Percentiles rank a stretch among this genome's conserved stretches.
These are phyloP conservation scores for Scheffersomyces stambukii DNA, from an alignment of 1,139 yeast species.

Conservation along the genomic window DNA sequence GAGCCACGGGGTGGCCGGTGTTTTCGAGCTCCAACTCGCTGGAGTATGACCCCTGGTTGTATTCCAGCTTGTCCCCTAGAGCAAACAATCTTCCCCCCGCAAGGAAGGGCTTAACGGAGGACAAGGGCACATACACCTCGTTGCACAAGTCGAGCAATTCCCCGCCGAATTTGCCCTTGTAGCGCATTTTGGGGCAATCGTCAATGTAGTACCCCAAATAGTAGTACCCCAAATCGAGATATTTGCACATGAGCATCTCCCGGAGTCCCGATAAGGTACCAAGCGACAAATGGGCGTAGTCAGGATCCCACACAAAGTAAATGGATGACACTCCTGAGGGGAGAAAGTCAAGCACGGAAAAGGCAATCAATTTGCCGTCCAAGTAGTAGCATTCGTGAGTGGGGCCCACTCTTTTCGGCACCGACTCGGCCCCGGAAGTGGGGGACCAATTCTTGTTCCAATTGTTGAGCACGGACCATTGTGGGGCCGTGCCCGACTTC, in stretches of 20 bases:
- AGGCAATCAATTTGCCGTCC: constrained; percentile 61
- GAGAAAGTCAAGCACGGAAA: constrained; percentile 73
- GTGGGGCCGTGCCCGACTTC: constrained; percentile 18
- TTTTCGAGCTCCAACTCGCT: constrained; percentile 16
- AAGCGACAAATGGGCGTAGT: constrained; percentile 60
- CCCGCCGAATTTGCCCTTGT: constrained; percentile 77
- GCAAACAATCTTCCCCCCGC: constrained; percentile 42
- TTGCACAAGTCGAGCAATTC: constrained; percentile 56
- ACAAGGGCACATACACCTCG: constrained; percentile 42
- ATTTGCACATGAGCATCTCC: constrained; percentile 55
- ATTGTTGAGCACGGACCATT: constrained; percentile 25
- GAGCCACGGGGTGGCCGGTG: constrained; percentile 15
- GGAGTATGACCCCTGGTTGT: constrained; percentile 6
- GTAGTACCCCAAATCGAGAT: constrained; percentile 45
- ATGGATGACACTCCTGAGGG: constrained; percentile 81
- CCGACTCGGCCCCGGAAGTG: neutral
- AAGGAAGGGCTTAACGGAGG: constrained; percentile 25
- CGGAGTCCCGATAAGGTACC: constrained; percentile 77
- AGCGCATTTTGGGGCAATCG: constrained; percentile 78
- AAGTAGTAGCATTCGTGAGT: constrained; percentile 75
- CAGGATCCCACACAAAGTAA: constrained; percentile 88
- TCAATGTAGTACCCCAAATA: constrained; percentile 77
- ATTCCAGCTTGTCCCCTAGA: constrained; percentile 23
- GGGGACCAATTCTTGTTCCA: neutral
- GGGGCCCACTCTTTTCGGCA: constrained; percentile 32